phyloP scores from a whole-genome alignment of 148 eudicot genomes.

The Euryodendron excelsum region DNA sequence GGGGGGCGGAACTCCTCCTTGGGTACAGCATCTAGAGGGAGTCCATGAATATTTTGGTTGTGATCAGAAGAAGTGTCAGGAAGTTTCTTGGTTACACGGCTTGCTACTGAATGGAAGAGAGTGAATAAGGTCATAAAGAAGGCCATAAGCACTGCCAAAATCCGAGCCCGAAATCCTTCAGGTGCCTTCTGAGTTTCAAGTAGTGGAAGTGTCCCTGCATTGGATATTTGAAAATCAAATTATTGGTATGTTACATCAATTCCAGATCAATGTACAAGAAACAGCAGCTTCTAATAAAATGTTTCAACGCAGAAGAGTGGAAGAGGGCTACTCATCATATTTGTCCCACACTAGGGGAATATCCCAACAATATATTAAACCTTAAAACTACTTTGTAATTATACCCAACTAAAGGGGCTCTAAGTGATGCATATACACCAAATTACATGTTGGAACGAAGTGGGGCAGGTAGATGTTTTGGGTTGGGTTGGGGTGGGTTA shows the following conservation, averaged over 20 bases:
- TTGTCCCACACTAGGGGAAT: neutral
- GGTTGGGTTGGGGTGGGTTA: neutral
- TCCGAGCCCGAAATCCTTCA: constrained; percentile 45
- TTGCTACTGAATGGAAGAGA: constrained; percentile 42
- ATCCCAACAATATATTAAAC: neutral
- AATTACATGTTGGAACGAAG: neutral
- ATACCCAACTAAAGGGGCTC: neutral
- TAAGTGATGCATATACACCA: neutral
- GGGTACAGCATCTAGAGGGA: constrained; percentile 31
- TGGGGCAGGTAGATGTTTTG: too few relatives aligned
- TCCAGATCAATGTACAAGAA: neutral
- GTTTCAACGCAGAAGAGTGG: neutral
- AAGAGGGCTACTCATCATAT: neutral
- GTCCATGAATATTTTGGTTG: constrained; percentile 30
- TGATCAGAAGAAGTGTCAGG: constrained; percentile 34
- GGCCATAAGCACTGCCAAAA: constrained; percentile 53
- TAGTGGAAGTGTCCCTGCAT: constrained; percentile 47
- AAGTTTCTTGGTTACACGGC: constrained; percentile 49
- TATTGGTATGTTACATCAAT: neutral
- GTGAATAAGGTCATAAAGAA: constrained; percentile 56
- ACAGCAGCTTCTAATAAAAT: neutral
- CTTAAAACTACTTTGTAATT: neutral
- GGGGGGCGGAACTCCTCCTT: constrained; percentile 65
- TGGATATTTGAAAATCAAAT: constrained; percentile 10
- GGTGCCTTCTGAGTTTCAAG: constrained; percentile 43